Conservation (phyloP, 495 filamentous ascomycete genomes). For the Oidiodendron maius region DNA sequence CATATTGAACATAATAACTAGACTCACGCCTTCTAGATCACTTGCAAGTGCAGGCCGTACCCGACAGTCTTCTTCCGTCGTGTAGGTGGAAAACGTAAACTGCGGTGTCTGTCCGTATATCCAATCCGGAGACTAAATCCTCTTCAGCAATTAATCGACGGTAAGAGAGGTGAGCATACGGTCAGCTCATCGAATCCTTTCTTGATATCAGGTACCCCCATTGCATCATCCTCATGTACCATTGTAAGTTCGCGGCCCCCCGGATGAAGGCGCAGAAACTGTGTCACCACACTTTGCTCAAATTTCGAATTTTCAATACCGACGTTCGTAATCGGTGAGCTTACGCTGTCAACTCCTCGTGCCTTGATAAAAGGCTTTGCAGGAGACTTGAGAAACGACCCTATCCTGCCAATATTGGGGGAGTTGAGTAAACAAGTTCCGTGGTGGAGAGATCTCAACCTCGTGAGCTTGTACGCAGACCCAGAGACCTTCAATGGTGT, state of each 20-base stretch:
- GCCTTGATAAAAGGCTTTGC: conserved; percentile 70
- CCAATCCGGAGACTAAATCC: conserved; percentile 61
- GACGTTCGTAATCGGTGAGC: conserved; percentile 78
- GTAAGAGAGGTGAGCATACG: conserved; percentile 30
- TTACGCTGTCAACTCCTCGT: conserved; percentile 88
- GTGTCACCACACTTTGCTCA: conserved; percentile 37
- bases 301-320: conserved; percentile 40
- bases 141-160: conserved; percentile 9
- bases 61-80: conserved; percentile 48
- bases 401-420: conserved; percentile 60
- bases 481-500: conserved; percentile 74
- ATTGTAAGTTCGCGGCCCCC: too few species aligned
- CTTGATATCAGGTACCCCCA: conserved; percentile 29
- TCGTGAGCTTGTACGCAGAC: conserved; percentile 86
- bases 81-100: conserved; percentile 61
- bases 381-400: conserved; percentile 62
- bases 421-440: conserved; percentile 79
- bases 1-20: conserved; percentile 9
- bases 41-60: conserved; percentile 39
- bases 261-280: conserved; percentile 53
- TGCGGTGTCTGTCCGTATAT: conserved; percentile 79
- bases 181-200: conserved; percentile 58
- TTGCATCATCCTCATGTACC: too few species aligned
- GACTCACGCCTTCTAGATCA: conserved; percentile 20
- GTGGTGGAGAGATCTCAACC: conserved; percentile 76